These are phyloP conservation scores for Suillus fuscotomentosus DNA, from an alignment of 768 basidiomycete genomes.

Conservation along the genomic window DNA sequence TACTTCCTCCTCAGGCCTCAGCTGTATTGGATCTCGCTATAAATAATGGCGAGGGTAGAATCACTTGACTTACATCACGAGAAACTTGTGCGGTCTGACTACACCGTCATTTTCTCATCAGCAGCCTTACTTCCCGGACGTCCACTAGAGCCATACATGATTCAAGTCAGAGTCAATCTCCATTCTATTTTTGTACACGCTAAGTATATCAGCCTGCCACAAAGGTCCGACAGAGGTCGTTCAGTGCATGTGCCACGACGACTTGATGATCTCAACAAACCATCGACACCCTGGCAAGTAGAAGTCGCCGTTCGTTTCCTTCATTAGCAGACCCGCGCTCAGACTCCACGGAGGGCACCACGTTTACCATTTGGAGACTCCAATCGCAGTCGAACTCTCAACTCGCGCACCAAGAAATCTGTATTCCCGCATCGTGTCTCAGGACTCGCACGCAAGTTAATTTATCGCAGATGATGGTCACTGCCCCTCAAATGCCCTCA, in stretches of 20 bases:
- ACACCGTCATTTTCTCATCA: not conserved
- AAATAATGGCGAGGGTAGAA: not conserved
- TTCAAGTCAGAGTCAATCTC: not conserved
- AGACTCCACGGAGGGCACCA: not conserved
- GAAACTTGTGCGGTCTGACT: not conserved
- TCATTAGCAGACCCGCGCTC: not conserved
- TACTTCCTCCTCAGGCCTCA: no score
- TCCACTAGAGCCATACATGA: not conserved
- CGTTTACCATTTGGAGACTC: not conserved
- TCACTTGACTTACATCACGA: not conserved
- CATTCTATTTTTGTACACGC: not conserved
- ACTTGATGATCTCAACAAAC: not conserved
- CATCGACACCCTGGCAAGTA: not conserved
- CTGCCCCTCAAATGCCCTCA: not conserved
- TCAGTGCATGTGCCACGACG: not conserved
- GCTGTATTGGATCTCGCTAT: not conserved
- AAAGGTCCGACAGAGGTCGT: not conserved
- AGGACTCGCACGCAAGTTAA: not conserved
- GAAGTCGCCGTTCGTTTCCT: not conserved
- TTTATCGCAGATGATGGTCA: not conserved
- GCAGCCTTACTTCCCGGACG: not conserved
- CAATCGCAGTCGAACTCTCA: not conserved
- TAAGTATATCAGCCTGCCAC: not conserved
- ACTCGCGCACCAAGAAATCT: not conserved
- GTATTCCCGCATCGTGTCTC: not conserved